A percentile compares a stretch with the other conserved stretches of the same genome.
Evolutionary conservation across 257 asterid genomes (phyloP).

Genomic region (Eustoma russellianum): DNA sequence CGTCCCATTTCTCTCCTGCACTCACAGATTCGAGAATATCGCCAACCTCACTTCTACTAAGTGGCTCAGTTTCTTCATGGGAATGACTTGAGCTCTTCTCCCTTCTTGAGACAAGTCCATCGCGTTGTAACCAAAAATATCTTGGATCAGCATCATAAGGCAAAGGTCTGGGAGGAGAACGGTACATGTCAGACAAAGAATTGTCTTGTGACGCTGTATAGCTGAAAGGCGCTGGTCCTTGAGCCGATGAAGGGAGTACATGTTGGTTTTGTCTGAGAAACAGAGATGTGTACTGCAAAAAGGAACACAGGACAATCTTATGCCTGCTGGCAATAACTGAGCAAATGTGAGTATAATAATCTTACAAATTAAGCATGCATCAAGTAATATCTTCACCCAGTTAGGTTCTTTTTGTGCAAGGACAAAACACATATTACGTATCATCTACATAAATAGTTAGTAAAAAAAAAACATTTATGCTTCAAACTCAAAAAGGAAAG

Average conservation of each 20-base stretch:
- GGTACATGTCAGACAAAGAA: slow-evolving; percentile 73
- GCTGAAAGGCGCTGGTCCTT: slow-evolving; percentile 45
- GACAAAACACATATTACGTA: too few relatives aligned
- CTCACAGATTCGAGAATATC: slow-evolving; percentile 28
- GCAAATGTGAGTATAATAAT: too few relatives aligned
- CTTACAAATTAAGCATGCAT: too few relatives aligned
- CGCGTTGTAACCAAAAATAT: slow-evolving; percentile 55
- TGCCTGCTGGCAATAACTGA: too few relatives aligned
- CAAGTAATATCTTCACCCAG: too few relatives aligned
- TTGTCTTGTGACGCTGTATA: slow-evolving; percentile 55
- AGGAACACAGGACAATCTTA: too few relatives aligned
- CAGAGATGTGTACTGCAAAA: slow-evolving; percentile 54
- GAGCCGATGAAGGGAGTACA: slow-evolving; percentile 48
- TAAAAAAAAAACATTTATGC: too few relatives aligned
- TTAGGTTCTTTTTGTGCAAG: too few relatives aligned
- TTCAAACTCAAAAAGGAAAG: too few relatives aligned
- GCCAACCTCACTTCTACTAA: slow-evolving; percentile 54
- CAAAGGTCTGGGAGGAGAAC: slow-evolving; percentile 89
- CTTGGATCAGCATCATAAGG: slow-evolving; percentile 87
- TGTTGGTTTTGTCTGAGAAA: slow-evolving; percentile 61
- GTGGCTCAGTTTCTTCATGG: slow-evolving; percentile 70
- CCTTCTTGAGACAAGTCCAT: slow-evolving; percentile 64
- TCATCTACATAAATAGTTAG: too few relatives aligned
- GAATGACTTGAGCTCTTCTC: slow-evolving; percentile 79
- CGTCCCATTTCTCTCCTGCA: slow-evolving; percentile 51